Evolutionary conservation across 352 stramenopile species (phyloP).

Genomic region (Phytopythium kandeliae): DNA sequence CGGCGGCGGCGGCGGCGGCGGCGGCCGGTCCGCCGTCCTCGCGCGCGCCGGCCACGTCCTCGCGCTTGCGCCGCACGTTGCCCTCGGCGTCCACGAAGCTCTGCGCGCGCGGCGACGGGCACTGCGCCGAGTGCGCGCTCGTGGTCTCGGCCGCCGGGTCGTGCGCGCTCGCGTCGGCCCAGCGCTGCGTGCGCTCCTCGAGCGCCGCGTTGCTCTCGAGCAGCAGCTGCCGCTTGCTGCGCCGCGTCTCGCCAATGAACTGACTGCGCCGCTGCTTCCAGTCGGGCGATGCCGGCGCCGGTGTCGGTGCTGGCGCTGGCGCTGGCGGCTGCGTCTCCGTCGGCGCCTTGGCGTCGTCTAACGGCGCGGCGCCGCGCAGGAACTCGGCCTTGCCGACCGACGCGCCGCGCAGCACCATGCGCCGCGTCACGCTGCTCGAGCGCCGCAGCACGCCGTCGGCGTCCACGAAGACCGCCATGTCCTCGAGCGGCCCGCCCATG

Average conservation of each 20-base stretch:
- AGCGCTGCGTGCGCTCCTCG: slow-evolving; percentile 21
- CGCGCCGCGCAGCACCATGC: slow-evolving; percentile 13
- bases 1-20: not conserved
- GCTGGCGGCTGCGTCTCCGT: too few species aligned
- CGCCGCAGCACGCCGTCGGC: slow-evolving; percentile 29
- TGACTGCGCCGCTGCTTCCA: slow-evolving; percentile 15
- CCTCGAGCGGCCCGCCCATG: slow-evolving; percentile 11
- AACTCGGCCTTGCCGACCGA: slow-evolving; percentile 15
- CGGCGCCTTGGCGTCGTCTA: too few species aligned
- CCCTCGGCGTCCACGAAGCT: slow-evolving; percentile 27
- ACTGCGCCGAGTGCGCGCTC: slow-evolving; percentile 12
- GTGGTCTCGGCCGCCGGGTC: slow-evolving; percentile 28
- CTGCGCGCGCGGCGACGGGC: slow-evolving; percentile 19
- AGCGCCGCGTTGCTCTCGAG: slow-evolving; percentile 11
- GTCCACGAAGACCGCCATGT: slow-evolving; percentile 24
- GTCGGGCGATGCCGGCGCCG: not conserved
- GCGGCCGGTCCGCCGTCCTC: not conserved
- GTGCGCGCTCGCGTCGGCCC: slow-evolving; percentile 19
- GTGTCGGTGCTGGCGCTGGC: too few species aligned
- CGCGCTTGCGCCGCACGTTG: slow-evolving; percentile 31
- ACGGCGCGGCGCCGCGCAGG: not conserved
- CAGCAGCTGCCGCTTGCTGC: slow-evolving; percentile 22
- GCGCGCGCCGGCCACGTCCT: too few species aligned
- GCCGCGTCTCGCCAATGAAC: slow-evolving; percentile 13
- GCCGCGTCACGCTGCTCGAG: slow-evolving; percentile 12